Evolutionary conservation across 2,329 filamentous ascomycete species (phyloP), one percentile per base, ranked within the genome.

Genomic region (Colletotrichum scovillei): DNA sequence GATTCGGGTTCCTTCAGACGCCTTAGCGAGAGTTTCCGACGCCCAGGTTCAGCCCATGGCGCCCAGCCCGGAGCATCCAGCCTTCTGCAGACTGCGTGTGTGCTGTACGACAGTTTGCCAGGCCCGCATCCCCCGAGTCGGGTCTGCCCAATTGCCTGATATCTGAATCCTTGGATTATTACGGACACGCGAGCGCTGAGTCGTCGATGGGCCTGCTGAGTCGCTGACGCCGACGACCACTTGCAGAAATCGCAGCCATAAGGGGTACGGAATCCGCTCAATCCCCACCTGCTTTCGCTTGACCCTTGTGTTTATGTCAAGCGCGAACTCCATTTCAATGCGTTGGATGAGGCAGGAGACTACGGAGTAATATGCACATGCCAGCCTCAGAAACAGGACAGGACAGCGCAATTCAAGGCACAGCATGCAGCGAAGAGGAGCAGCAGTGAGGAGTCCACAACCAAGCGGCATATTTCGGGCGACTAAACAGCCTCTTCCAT

Each of bases 21-120:
- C 70, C 26, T 70, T 59, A 73, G 71, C 71, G 67, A 73, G 60
- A 73, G 62, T 70, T 73, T 62, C 71, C 71, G 71, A 66, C 55
- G 62, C 67, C 67, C 71, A 73, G 67, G 71, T 66, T 73, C 70
- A 70, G 67, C 67, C 67, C 46, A 66, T 42, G 38, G 38, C 38
- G 60, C 66, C 70, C 16, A 28, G 46, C 38, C 22, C 24, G 22
- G 53, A n/a, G 32, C 52, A 64, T 64, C 57, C 28, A 12, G 38
- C 38, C 59, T 62, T 30, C 59, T 26, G 24, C 24, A 28, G 46
- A 49, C 19, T 19, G 38, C 12, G 11, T 32, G 42, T 38, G 26
- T 60, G 57, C 19, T 42, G 57, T 16, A 35, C 16, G 56, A 55
- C 52, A 57, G 42, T 22, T 49, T 49, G 42, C 42, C 8, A 49